These are phyloP conservation scores for Pseudonitzschia multistriata DNA, from an alignment of 108 stramenopile genomes.

Conservation along the genomic window DNA sequence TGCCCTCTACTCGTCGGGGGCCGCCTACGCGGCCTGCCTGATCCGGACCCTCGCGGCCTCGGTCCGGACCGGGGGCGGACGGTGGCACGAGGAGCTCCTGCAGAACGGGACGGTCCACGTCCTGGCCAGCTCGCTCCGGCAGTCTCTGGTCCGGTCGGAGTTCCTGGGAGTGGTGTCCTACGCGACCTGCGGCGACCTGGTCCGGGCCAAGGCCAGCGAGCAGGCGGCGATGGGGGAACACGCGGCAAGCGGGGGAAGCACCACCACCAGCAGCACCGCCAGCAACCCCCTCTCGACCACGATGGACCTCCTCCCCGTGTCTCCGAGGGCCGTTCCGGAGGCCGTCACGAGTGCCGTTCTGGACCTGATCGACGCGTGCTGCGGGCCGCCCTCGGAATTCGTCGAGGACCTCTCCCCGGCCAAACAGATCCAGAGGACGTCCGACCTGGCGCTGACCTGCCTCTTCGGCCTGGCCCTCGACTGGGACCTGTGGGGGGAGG, in stretches of 20 bases:
- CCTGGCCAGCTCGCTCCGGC: slow-evolving; percentile 53
- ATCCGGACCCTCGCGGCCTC: slow-evolving; percentile 53
- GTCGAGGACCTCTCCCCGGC: slow-evolving; percentile 39
- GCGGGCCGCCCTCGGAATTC: slow-evolving; percentile 39
- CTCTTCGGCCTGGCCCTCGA: slow-evolving; percentile 82
- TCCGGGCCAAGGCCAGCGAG: slow-evolving; percentile 40
- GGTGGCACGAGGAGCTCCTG: slow-evolving; percentile 72
- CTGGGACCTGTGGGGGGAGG: slow-evolving; percentile 73
- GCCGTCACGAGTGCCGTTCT: slow-evolving; percentile 46
- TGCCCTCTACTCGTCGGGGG: slow-evolving; percentile 56
- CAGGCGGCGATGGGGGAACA: too few relatives aligned
- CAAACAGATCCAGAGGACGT: slow-evolving; percentile 59
- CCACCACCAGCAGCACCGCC: neutral
- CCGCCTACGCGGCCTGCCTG: slow-evolving; percentile 46
- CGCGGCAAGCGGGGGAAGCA: neutral
- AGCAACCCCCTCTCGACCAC: slow-evolving; percentile 22
- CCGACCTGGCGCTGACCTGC: slow-evolving; percentile 71
- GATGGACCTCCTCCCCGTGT: slow-evolving; percentile 23
- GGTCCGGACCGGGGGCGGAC: slow-evolving; percentile 62
- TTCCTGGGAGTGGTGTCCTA: slow-evolving; percentile 27
- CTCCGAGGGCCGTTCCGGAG: slow-evolving; percentile 46
- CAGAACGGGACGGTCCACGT: slow-evolving; percentile 75
- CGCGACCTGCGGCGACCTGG: slow-evolving; percentile 23
- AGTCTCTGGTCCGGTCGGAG: slow-evolving; percentile 62
- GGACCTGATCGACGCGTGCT: slow-evolving; percentile 60